Conservation (phyloP, 2,329 filamentous ascomycete species). For the Fusarium lateritium region DNA sequence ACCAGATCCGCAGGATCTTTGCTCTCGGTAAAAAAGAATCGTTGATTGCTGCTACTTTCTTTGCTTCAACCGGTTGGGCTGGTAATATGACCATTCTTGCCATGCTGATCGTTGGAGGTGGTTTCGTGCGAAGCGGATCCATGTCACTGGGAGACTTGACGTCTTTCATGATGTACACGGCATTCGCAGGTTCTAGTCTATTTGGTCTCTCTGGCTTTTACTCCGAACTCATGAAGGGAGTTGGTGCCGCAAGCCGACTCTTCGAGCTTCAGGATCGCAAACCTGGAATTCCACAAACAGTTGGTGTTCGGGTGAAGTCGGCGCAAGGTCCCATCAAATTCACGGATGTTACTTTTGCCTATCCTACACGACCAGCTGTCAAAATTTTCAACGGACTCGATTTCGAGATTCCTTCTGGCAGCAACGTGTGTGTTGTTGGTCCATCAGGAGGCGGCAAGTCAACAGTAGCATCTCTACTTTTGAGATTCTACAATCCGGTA, state of each 20-base stretch:
- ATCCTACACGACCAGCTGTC: constrained; percentile 93
- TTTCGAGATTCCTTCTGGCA: constrained; percentile 93
- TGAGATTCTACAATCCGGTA: constrained; percentile 92
- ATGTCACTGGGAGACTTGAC: constrained; percentile 94
- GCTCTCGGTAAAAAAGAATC: constrained; percentile 89
- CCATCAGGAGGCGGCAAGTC: constrained; percentile 97
- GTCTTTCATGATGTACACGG: constrained; percentile 98
- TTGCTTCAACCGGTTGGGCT: constrained; percentile 86
- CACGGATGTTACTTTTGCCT: constrained; percentile 87
- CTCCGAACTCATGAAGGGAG: constrained; percentile 98
- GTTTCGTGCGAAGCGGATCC: constrained; percentile 86
- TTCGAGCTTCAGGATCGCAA: constrained; percentile 96
- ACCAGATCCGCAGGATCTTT: constrained; percentile 93
- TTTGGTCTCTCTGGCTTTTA: constrained; percentile 97
- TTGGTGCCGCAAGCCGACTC: constrained; percentile 93
- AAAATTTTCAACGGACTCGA: constrained; percentile 89
- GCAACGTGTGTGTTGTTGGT: constrained; percentile 96
- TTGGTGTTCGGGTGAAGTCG: constrained; percentile 82
- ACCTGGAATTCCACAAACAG: constrained; percentile 88
- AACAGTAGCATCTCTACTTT: constrained; percentile 90
- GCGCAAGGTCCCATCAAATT: constrained; percentile 93
- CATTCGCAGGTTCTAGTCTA: constrained; percentile 86
- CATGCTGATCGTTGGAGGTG: constrained; percentile 90
- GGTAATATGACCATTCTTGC: constrained; percentile 97
- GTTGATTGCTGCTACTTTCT: constrained; percentile 91